Evolutionary conservation across 2,329 filamentous ascomycete species (phyloP), one percentile per base, ranked within the genome.

Genomic region (Alternaria conjuncta): DNA sequence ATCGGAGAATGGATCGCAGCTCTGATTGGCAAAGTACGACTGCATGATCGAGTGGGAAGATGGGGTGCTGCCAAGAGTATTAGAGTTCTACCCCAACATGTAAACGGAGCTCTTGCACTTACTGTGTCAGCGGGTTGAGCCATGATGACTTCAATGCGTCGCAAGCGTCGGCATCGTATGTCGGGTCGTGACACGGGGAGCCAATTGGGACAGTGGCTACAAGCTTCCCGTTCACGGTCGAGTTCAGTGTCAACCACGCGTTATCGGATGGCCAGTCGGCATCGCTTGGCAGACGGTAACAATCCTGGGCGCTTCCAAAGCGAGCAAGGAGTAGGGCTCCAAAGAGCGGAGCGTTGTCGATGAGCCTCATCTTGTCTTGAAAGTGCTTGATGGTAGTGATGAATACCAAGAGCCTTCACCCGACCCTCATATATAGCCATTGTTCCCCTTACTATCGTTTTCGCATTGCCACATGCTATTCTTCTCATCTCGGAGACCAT

Each of bases 161-260:
- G 23, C 71, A 74, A n/a, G 51, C 57, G 12, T 26, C 57, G 9
- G 53, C 69, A 64, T 72, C 58, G 47, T 72, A 74, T 11, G 54
- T 64, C 7, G 65, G 66, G 15, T 64, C 77, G 58, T 82, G 79
- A 63, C 80, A 82, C 6, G 76, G 75, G 21, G 71, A 74, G 7
- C 77, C 81, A 15, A 82, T 73, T 15, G 80, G 81, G 5, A 81
- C 75, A 15, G 80, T 82, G 4, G 75, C 72, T 10, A 82, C 67
- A 53, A 82, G 69, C 56, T 75, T 75, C 46, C 81, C 81, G 25
- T 69, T 72, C 6, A 82, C 75, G 4, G 80, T 80, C 49, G 58
- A 61, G 67, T 82, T 82, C 36, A 82, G 67, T 8, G 67, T 56
- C 4, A 67, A 60, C 80, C 80, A 82, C n/a, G 64, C 63, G 6